Base-by-base conservation (phyloP, 1,284 basidiomycete species). In the Cutaneotrichosporon sp. region DNA sequence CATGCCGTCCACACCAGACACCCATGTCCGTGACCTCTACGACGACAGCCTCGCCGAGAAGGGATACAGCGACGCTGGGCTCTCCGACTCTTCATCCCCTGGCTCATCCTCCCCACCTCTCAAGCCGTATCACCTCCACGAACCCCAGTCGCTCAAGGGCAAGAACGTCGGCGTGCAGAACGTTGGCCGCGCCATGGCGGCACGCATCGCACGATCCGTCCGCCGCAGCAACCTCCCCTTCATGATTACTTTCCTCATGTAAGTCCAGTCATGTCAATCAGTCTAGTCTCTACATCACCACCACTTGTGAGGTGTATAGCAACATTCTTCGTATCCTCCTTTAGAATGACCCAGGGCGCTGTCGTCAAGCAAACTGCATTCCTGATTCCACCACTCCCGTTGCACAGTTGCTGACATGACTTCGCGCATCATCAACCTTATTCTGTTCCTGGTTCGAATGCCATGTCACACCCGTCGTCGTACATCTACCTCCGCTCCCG, bases 241-340 rank as follows among this genome's bases (percentile, higher is more conserved):
- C 54, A 56, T 67, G 46, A 61, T 64, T 52, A 61, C 63, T 41
- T 73, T 66, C 53, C 57, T 62, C 27, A 68, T 59, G 70, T 71
- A 39, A 52, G 68, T 64, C 1, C 3, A 9, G 17, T 19, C n/a
- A 20, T 20, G 5, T 38, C 12, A 12, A n/a, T 20, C 17, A 38
- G 29, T 31, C 29, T 31, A 9, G 29, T 10, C 35, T n/a, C n/a
- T n/a, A n/a, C n/a, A n/a, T n/a, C n/a, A n/a, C n/a, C n/a, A n/a
- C n/a, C n/a, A n/a, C n/a, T n/a, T n/a, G n/a, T n/a, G n/a, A n/a
- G n/a, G n/a, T n/a, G n/a, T n/a, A n/a, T n/a, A n/a, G n/a, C n/a
- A n/a, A n/a, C n/a, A n/a, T n/a, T n/a, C n/a, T n/a, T n/a, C n/a
- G n/a, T n/a, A n/a, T n/a, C n/a, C n/a, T n/a, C n/a, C n/a, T n/a